Base-by-base conservation (phyloP, 2,329 filamentous ascomycete species). In the Ophiosphaerella herpotricha region DNA sequence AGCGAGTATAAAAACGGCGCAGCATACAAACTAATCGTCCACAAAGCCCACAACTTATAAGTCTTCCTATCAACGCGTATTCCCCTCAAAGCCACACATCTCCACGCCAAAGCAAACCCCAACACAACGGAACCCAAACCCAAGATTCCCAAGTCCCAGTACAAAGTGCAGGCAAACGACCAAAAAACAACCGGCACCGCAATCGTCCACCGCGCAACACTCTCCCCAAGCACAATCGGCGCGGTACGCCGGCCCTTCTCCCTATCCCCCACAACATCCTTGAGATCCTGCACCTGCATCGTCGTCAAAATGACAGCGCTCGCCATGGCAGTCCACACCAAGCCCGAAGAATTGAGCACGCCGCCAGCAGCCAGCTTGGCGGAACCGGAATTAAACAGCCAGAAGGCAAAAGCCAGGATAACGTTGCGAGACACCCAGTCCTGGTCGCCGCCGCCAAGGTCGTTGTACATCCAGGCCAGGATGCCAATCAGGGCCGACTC, bases 381-480 rank as follows among this genome's bases (percentile, higher is more conserved):
- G 7, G 53, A 50, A 5, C 53, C 43, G 3, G 24, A 12, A 31
- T 49, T 53, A 38, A 43, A 56, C 5, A 43, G 29, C 7, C 46
- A 29, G 32, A 56, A 56, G 9, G 36, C 57, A 21, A 37, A 16
- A 18, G 48, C 55, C 39, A 55, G 53, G 29, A 59, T 36, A 5
- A 46, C 2, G 35, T 60, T 57, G 13, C 58, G 56, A 2, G 60
- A 47, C 39, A 58, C 44, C 42, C 46, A 55, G 33, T 46, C 24
- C 43, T 39, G 21, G 18, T 49, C 46, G 4, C 40, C 40, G 14
- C 32, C 38, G 8, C 38, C 38, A 7, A 68, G 66, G 35, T 78
- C 74, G 50, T 77, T 77, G 55, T 78, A 78, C 12, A 73, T 48
- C 64, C 68, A 74, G 0, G 66, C 71, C 45, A 72, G 35, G 18